These are phyloP conservation scores for Desmodesmus armatus DNA, from an alignment of 139 green algal genomes.

Conservation along the genomic window DNA sequence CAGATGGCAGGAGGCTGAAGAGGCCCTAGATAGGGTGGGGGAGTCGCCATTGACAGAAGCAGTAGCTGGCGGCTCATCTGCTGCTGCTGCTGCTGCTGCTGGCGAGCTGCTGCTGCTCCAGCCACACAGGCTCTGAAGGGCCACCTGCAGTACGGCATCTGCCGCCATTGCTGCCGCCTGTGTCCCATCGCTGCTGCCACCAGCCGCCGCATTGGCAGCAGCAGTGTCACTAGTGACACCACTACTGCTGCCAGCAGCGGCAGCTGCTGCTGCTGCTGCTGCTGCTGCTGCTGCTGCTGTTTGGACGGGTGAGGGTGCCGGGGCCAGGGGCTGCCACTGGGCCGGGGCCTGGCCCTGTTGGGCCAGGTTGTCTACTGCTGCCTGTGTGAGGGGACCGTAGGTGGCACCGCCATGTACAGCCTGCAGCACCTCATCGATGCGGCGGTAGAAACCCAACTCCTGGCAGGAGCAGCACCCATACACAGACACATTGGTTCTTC, in stretches of 20 bases:
- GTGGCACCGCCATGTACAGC: background rate
- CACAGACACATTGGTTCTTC: too few relatives aligned
- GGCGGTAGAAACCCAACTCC: constrained; percentile 40
- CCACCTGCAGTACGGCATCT: background rate
- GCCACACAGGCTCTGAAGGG: background rate
- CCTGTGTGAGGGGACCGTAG: constrained; percentile 13
- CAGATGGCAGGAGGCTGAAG: too few relatives aligned
- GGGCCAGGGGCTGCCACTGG: background rate
- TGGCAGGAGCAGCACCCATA: constrained; percentile 32
- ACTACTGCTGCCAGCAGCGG: background rate
- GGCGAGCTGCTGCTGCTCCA: constrained; percentile 11
- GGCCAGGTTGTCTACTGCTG: background rate
- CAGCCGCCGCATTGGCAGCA: too few relatives aligned
- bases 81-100: too few relatives aligned
- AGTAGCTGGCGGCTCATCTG: too few relatives aligned
- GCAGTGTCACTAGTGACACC: background rate
- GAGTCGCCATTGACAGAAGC: too few relatives aligned
- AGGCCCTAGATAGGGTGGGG: too few relatives aligned
- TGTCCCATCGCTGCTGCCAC: too few relatives aligned
- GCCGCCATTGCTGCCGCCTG: too few relatives aligned
- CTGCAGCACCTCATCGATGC: constrained; percentile 14
- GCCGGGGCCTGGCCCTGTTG: background rate
- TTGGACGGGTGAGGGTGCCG: background rate
- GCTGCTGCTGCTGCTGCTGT: background rate
- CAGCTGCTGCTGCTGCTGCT: constrained; percentile 36